phyloP scores from a whole-genome alignment of 2,329 filamentous ascomycete species.

The Eutypa lata region DNA sequence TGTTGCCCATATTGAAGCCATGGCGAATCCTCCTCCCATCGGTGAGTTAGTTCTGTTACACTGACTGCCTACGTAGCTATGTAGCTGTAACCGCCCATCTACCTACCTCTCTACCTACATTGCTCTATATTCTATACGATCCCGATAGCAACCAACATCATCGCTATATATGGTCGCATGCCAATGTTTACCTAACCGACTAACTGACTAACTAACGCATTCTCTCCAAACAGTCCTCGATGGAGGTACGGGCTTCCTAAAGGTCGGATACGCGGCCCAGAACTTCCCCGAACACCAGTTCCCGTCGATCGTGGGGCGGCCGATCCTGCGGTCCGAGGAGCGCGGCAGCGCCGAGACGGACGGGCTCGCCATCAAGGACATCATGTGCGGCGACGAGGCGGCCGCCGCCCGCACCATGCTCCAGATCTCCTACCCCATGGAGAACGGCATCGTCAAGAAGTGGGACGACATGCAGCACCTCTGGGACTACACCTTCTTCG shows the following conservation, averaged over 20 bases:
- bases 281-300: slow-evolving; percentile 99
- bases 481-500: slow-evolving; percentile 98
- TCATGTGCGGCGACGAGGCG: slow-evolving; percentile 99
- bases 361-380: slow-evolving; percentile 85
- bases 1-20: slow-evolving; percentile 29
- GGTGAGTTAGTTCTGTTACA: slow-evolving; percentile 37
- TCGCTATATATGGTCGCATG: too few relatives aligned
- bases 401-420: slow-evolving; percentile 94
- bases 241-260: slow-evolving; percentile 98
- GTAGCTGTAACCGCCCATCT: not conserved
- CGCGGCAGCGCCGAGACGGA: slow-evolving; percentile 48
- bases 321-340: slow-evolving; percentile 96
- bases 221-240: slow-evolving; percentile 74
- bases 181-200: too few relatives aligned
- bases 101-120: slow-evolving; percentile 6
- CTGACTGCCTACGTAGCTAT: slow-evolving; percentile 1
- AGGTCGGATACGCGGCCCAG: slow-evolving; percentile 97
- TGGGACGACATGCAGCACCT: slow-evolving; percentile 99
- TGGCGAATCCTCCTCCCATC: slow-evolving; percentile 53
- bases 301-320: slow-evolving; percentile 95
- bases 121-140: too few relatives aligned
- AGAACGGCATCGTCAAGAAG: slow-evolving; percentile 98
- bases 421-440: slow-evolving; percentile 99
- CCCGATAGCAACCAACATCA: too few relatives aligned
- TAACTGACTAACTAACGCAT: too few relatives aligned